phyloP scores from a whole-genome alignment of 2,329 filamentous ascomycete genomes.

The Sclerotinia nivalis region DNA sequence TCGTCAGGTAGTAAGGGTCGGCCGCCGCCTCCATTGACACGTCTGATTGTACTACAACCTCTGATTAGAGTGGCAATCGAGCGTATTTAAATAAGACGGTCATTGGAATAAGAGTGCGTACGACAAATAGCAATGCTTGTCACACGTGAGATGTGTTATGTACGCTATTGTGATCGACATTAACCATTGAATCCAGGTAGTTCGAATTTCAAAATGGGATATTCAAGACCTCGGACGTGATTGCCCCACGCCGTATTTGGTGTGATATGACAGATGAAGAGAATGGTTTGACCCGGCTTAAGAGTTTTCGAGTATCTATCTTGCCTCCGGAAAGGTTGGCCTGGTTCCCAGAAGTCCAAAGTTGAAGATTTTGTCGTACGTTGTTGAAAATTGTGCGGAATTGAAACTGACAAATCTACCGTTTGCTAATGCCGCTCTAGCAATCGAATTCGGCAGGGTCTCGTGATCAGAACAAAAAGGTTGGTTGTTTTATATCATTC shows the following conservation, averaged over 20 bases:
- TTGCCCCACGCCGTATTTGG: neutral
- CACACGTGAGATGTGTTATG: neutral
- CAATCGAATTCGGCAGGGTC: neutral
- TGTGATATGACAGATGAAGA: constrained; percentile 9
- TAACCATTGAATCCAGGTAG: neutral
- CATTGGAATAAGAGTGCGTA: neutral
- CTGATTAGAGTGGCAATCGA: neutral
- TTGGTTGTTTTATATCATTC: neutral
- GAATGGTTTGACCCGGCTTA: neutral
- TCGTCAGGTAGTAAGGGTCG: neutral
- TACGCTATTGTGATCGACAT: neutral
- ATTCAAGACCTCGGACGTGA: neutral
- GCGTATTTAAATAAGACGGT: neutral
- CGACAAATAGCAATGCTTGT: neutral
- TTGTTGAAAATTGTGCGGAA: neutral
- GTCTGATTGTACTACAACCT: neutral
- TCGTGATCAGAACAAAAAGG: neutral
- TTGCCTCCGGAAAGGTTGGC: neutral
- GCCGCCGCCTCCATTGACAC: neutral
- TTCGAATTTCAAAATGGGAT: neutral
- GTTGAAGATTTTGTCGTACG: neutral
- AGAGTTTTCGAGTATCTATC: neutral
- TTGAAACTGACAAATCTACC: neutral
- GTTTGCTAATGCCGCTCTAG: neutral
- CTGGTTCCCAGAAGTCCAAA: neutral